Evolutionary conservation across 2,329 filamentous ascomycete genomes (phyloP), one percentile per base, ranked within the genome.

Genomic region (Stemphylium lycopersici): DNA sequence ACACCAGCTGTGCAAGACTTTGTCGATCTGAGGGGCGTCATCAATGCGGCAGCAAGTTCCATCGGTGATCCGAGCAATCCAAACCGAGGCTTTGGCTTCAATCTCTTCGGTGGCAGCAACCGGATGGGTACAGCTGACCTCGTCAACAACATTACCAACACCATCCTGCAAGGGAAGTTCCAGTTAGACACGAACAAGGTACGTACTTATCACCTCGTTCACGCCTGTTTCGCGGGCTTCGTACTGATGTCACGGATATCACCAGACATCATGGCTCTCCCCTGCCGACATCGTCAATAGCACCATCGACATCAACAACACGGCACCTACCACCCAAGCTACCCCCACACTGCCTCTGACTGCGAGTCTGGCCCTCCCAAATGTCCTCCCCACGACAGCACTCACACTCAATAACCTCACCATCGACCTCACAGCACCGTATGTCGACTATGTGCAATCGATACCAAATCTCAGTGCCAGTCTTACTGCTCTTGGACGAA

Each of bases 121-220:
- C 56, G 59, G 39, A 53, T 71, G 54, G 65, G 67, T 24, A 74
- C 71, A 15, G 71, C 70, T 2, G 65, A 74, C 47, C 57, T 73
- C 13, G 53, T 74, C 24, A 58, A 64, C 48, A 75, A 74, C 45
- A 65, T 74, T 44, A 74, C 70, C 6, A 65, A 47, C 7, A 68
- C 67, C 6, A 63, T 74, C 8, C 38, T 74, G 44, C 55, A 59
- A 32, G 61, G 62, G 4, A 74, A 73, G 48, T 74, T 61, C 11
- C 63, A 70, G 47, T 52, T 74, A 7, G 65, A 73, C 39, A 65
- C 61, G 6, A 66, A 75, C 56, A 63, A 63, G 60, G 72, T 71
- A 59, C 4, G 45, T 33, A 18, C 13, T 39, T 36, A 10, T 1
- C 6, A 20, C n/a, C 3, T 22, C 31, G 0, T 43, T 26, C 39